Evolutionary conservation across 768 basidiomycete species (phyloP).

Genomic region (Brasilioporus rufonigricans): DNA sequence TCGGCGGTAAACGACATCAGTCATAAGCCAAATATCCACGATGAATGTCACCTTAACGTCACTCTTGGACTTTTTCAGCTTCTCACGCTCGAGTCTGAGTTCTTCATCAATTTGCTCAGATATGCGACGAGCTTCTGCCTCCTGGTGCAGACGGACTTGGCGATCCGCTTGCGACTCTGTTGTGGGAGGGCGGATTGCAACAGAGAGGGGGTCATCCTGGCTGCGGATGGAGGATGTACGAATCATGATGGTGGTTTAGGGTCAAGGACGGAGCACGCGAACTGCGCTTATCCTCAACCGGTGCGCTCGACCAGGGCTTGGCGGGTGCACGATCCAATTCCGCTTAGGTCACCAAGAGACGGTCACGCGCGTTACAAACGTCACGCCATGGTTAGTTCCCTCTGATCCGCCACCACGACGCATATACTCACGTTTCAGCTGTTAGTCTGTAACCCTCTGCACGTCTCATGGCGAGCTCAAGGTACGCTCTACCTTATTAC

Average conservation of each 20-base stretch:
- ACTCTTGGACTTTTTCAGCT: conserved; percentile 58
- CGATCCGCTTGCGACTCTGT: conserved; percentile 69
- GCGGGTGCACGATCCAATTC: background rate
- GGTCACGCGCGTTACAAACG: conserved; percentile 25
- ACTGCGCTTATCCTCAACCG: background rate
- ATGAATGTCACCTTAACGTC: conserved; percentile 63
- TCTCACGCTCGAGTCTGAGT: conserved; percentile 66
- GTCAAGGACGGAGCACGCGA: conserved; percentile 19
- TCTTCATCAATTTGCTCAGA: conserved; percentile 85
- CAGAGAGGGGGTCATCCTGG: conserved; percentile 73
- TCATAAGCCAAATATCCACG: background rate
- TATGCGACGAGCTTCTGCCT: conserved; percentile 71
- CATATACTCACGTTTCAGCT: conserved; percentile 7
- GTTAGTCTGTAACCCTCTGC: conserved; percentile 89
- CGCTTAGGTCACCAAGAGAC: background rate
- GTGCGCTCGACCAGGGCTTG: background rate
- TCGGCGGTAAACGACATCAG: conserved; percentile 21
- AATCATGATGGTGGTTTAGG: conserved; percentile 44
- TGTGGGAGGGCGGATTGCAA: conserved; percentile 61
- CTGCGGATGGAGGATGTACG: conserved; percentile 72
- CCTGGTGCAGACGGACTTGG: conserved; percentile 53
- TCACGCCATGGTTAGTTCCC: conserved; percentile 31
- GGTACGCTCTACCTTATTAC: conserved; percentile 41
- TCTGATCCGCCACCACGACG: conserved; percentile 25
- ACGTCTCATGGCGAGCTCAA: conserved; percentile 95